Base-by-base conservation (phyloP, 139 green algal species). In the Coccomyxa sp. region DNA sequence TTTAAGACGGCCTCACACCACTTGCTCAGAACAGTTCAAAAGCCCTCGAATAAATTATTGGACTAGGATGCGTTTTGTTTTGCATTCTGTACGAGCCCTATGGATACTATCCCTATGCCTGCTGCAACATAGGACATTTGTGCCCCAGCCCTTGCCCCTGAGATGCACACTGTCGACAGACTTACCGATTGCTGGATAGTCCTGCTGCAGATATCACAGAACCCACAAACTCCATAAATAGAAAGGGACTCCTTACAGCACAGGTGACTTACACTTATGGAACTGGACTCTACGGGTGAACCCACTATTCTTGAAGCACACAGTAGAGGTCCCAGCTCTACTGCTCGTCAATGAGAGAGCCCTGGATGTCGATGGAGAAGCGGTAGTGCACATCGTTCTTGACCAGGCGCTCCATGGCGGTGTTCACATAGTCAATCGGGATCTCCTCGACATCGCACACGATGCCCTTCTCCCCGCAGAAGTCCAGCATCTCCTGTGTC, bases 401-500 rank as follows among this genome's bases (percentile, higher is more conserved):
- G 0, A 89, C 28, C 59, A 95, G 86, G 10, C 93, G 85, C 71
- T 95, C 89, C 78, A 92, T 91, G 0, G 93, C 93, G 16, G 74
- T 89, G 85, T 96, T 95, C 25, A 96, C 77, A 59, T 93, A 88
- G 21, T 85, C 32, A n/a, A 88, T 83, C 14, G 71, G 63, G 51
- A 93, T 88, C 51, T 85, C 78, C 83, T 94, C 90, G 13, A 89
- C 79, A 28, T 79, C 58, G 15, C 77, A 68, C 15, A 12, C 11
- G 0, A 77, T 80, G 76, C n/a, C 13, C 28, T 97, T 82, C 86
- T 96, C 58, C 7, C 80, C 90, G 66, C 91, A 95, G 82, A 95
- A 95, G 78, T 97, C 89, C 31, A 95, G 83, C 91, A 95, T 94
- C 66, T 95, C 84, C 80, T 97, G 93, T 10, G 92, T 96, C 88